Evolutionary conservation across 1,284 basidiomycete genomes (phyloP).

Genomic region (Cryptococcus sp.): DNA sequence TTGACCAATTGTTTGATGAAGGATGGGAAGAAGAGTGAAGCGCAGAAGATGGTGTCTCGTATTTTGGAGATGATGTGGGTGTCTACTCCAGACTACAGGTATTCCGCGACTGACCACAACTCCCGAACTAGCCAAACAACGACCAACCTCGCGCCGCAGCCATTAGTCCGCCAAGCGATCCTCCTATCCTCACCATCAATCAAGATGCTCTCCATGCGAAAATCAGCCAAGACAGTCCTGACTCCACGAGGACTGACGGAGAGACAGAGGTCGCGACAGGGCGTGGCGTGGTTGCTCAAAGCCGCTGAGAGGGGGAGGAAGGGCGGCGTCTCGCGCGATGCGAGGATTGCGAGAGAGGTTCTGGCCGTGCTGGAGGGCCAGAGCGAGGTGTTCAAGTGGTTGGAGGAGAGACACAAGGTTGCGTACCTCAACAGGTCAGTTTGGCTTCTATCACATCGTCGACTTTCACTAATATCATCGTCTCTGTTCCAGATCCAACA

Average conservation of each 20-base stretch:
- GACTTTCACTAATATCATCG: not conserved
- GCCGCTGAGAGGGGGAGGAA: conserved; percentile 58
- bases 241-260: conserved; percentile 73
- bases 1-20: conserved; percentile 68
- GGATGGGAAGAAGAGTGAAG: conserved; percentile 69
- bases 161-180: conserved; percentile 73
- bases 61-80: conserved; percentile 58
- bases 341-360: conserved; percentile 73
- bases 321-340: conserved; percentile 61
- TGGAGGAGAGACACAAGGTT: conserved; percentile 65
- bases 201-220: conserved; percentile 57
- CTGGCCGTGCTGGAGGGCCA: conserved; percentile 66
- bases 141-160: conserved; percentile 72
- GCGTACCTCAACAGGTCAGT: conserved; percentile 81
- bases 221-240: conserved; percentile 64
- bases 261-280: conserved; percentile 69
- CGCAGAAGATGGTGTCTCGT: conserved; percentile 62
- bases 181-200: conserved; percentile 68
- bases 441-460: too few species aligned
- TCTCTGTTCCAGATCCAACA: conserved; percentile 22
- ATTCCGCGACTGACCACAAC: too few species aligned
- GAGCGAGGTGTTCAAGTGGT: conserved; percentile 62
- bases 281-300: conserved; percentile 68
- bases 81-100: not conserved
- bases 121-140: conserved; percentile 65